Base-by-base conservation (phyloP, 441 rosid genomes). In the Theobroma grandiflorum region DNA sequence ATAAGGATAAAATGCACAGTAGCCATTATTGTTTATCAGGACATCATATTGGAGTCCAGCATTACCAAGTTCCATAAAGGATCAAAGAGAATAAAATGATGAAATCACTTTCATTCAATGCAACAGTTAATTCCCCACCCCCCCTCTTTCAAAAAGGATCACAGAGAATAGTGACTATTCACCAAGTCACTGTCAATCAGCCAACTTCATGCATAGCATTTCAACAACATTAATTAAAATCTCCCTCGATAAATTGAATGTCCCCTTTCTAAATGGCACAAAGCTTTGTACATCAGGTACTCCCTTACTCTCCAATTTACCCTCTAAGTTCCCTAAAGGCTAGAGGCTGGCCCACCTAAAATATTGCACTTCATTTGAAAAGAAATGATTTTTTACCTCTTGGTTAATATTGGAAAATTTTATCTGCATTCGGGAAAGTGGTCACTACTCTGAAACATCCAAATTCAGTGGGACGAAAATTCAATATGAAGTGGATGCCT, bases 261-360 rank as follows among this genome's bases (percentile, higher is more conserved):
- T 50, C 59, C 43, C 16, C 26, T 50, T 71, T 49, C 43, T 49
- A 16, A 49, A 31, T 50, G 4, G 42, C 14, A 49, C 58, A 45
- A 26, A 31, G 62, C 15, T 31, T 38, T 12, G 38, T 55, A 64
- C 45, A 73, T 55, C 50, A 73, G 65, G 62, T 72, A 69, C 47
- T 50, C 20, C 11, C 31, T 72, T 50, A 20, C 50, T 38, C 50
- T 38, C 65, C 37, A 55, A 73, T 52, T 52, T 35, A 50, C 64
- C 2, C 59, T 3, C 11, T 37, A 18, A 53, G 26, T 49, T 15
- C 5, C 38, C 50, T 50, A 52, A 52, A 18, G 18, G 42, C 59
- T 71, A 31, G 59, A 31, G 18, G 47, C 18, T 5, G 49, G 33
- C 33, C 76, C 47, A 53, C 62, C 63, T 11, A 72, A 72, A 53